Conservation (phyloP, 108 stramenopile genomes). For the Skeletonema menzelii region DNA sequence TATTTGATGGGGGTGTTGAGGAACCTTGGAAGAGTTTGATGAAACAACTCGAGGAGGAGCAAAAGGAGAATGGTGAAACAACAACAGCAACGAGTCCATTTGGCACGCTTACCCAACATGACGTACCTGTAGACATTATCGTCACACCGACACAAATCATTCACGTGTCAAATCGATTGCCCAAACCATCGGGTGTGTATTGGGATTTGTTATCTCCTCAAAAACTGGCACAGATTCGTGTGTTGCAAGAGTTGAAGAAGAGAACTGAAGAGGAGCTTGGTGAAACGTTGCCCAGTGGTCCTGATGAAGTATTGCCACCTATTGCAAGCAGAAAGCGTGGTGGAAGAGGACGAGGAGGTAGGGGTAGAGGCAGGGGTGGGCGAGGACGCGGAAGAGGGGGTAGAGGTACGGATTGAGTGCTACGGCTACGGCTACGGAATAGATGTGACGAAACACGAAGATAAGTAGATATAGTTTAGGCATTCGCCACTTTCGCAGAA, state of each 20-base stretch:
- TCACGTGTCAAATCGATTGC: constrained; percentile 55
- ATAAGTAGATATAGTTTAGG: no score
- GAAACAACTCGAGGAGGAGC: not conserved
- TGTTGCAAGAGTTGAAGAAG: constrained; percentile 62
- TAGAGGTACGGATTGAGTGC: not conserved
- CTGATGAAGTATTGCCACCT: constrained; percentile 70
- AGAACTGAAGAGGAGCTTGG: constrained; percentile 53
- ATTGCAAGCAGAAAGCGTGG: constrained; percentile 35
- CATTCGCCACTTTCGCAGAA: no score
- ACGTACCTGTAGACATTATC: constrained; percentile 78
- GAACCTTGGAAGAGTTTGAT: constrained; percentile 39
- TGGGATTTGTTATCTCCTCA: constrained; percentile 79
- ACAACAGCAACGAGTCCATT: constrained; percentile 36
- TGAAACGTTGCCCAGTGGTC: constrained; percentile 51
- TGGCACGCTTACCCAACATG: constrained; percentile 60
- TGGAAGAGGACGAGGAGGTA: constrained; percentile 15
- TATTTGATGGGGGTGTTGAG: constrained; percentile 38
- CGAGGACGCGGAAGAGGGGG: not conserved
- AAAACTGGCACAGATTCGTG: constrained; percentile 66
- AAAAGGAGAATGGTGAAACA: not conserved
- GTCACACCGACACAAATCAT: constrained; percentile 67
- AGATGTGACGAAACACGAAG: no score
- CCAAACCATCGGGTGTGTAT: constrained; percentile 68
- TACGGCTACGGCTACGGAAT: not conserved
- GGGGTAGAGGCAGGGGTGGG: constrained; percentile 3